Base-by-base conservation (phyloP, 1,139 yeast species). In the Saccharomyces hybrid region DNA sequence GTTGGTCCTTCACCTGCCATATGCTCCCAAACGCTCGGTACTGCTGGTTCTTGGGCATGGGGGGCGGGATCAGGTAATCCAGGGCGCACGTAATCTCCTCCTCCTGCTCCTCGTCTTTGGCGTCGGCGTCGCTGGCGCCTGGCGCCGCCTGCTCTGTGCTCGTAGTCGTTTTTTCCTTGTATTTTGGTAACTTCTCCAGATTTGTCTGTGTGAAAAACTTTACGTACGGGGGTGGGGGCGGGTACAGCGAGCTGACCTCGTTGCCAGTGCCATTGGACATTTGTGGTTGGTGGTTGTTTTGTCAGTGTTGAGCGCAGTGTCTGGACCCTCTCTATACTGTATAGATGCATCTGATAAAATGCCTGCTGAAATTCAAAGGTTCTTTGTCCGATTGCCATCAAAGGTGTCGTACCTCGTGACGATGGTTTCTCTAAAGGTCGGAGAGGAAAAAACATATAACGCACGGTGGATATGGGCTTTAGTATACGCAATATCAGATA, bases 191-290 rank as follows among this genome's bases (percentile, higher is more conserved):
- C 60, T 73, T 74, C 29, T 66, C 73, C 13, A 80, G 57, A 62
- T 87, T 87, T 55, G 81, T 86, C 5, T 72, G 67, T 0, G 95
- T 86, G 71, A 86, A 88, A 64, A 76, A 79, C 68, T 82, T 80
- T 63, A 81, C 81, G 68, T 79, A 86, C 23, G 85, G 83, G 8
- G 96, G 97, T 3, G 96, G 96, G 1, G 93, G 91, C 1, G 97
- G 96, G 61, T 84, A 89, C 53, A 88, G 77, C 13, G 95, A 82
- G 27, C 93, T 69, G 23, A 72, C 67, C 11, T 70, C 70, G 47
- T 71, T 66, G 14, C 49, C 25, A 9, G 68, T 62, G 44, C 67
- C 73, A 16, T 38, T 38, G 25, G 44, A 38, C 44, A 38, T 38
- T 38, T 38, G 25, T 0, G 11, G 23, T 8, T 38, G 5, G 5